Base-by-base conservation (phyloP, 345 rosid genomes). In the Acer campestre region DNA sequence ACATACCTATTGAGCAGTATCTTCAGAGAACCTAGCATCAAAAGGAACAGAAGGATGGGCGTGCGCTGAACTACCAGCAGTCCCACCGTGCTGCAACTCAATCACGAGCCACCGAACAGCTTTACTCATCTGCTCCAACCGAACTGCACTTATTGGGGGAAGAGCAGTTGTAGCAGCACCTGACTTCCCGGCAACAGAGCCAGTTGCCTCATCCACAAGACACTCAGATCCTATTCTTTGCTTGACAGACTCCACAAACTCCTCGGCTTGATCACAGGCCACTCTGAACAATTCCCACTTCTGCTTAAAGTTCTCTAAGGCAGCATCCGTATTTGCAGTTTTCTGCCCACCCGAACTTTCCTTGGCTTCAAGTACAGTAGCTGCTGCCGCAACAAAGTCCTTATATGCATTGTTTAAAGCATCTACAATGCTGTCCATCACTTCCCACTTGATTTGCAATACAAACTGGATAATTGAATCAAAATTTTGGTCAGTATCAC, bases 101-200 rank as follows among this genome's bases (percentile, higher is more conserved):
- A 96, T 90, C 11, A 94, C 98, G 42, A 96, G 95, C 88, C 97
- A 89, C 75, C 98, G 78, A 35, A 96, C 98, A 22, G 97, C 95
- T 88, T 95, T 96, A 83, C 98, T 96, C 99, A 96, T 96, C 89
- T 92, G 98, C 80, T 96, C 99, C 84, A 96, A 86, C 68, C 94
- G 91, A 67, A 96, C 97, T 0, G 98, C 99, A 40, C 95, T 92
- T 35, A 96, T 94, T 5, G 99, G 97, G 0, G 97, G 94, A 44
- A 92, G 93, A 42, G 89, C 87, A 18, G 89, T 84, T 25, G 86
- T 72, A 10, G 85, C 81, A 11, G 86, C 81, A 46, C 89, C 91
- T 0, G 93, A 74, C 89, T 90, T 91, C 58, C 89, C 95, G 3
- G 81, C 77, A 51, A 79, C 42, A 6, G 91, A 84, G 40, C 96